These are phyloP conservation scores for Phytophthora lateralis DNA, from an alignment of 352 stramenopile species.

Conservation along the genomic window DNA sequence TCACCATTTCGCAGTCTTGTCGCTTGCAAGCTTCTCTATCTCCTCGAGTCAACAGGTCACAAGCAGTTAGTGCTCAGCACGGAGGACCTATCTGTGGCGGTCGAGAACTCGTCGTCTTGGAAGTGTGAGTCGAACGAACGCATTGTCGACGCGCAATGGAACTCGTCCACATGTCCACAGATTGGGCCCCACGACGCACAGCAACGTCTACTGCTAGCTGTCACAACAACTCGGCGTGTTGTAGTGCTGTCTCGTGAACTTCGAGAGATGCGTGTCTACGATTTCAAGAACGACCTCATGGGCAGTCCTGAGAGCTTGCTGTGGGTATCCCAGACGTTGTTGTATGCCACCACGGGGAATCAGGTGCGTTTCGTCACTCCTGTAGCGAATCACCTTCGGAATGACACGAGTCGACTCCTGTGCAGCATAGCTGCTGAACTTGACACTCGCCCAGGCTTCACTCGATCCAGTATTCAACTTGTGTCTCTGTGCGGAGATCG, in stretches of 20 bases:
- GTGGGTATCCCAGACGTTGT: constrained; percentile 72
- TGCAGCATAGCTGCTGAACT: constrained; percentile 29
- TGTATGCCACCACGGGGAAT: constrained; percentile 53
- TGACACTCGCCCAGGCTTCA: constrained; percentile 19
- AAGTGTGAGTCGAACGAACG: constrained; percentile 41
- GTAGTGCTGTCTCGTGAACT: constrained; percentile 59
- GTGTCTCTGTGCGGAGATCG: constrained; percentile 58
- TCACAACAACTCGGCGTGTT: constrained; percentile 61
- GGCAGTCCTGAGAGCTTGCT: constrained; percentile 53
- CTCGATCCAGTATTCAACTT: constrained; percentile 39
- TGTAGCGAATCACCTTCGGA: constrained; percentile 19
- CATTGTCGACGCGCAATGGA: constrained; percentile 64
- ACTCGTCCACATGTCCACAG: constrained; percentile 29
- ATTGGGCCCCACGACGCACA: constrained; percentile 26
- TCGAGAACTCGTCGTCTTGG: constrained; percentile 35
- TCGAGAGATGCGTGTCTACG: constrained; percentile 41
- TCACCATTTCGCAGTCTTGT: constrained; percentile 39
- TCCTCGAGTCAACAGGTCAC: constrained; percentile 21
- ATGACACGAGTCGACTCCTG: constrained; percentile 22
- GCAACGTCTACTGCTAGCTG: constrained; percentile 40
- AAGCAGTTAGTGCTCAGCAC: constrained; percentile 58
- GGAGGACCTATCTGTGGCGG: constrained; percentile 50
- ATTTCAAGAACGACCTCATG: constrained; percentile 40
- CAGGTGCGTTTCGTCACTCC: constrained; percentile 68
- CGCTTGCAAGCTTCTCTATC: constrained; percentile 53